Conservation (phyloP, 306 rosid species). For the Begonia masoniana region DNA sequence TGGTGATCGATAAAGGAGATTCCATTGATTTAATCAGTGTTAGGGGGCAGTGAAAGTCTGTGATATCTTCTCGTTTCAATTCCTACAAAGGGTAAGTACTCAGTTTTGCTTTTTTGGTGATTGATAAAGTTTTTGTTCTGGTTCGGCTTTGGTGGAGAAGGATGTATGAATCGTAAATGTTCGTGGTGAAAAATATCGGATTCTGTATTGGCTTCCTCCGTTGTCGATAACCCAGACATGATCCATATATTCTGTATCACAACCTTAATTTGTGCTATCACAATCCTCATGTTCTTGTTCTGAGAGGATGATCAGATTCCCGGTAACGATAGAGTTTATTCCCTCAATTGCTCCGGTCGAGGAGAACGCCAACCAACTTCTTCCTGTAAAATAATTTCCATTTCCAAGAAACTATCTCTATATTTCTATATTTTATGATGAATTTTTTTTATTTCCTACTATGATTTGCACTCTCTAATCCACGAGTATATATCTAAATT, state of each 20-base stretch:
- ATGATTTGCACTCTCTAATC: too few relatives aligned
- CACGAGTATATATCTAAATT: too few relatives aligned
- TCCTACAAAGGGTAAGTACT: too few relatives aligned
- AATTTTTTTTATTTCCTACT: too few relatives aligned
- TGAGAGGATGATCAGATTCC: conserved; percentile 51
- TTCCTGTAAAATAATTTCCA: conserved; percentile 24
- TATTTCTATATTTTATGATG: too few relatives aligned
- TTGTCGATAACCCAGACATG: conserved; percentile 60
- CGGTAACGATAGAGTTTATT: conserved; percentile 50
- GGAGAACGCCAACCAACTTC: conserved; percentile 89
- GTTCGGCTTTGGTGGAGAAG: too few relatives aligned
- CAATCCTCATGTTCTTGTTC: conserved; percentile 77
- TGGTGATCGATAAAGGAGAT: too few relatives aligned
- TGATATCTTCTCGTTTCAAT: conserved; percentile 31
- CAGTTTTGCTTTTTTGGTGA: too few relatives aligned
- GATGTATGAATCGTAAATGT: too few relatives aligned
- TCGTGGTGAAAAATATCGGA: too few relatives aligned
- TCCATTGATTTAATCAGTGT: too few relatives aligned
- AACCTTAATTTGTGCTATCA: conserved; percentile 48
- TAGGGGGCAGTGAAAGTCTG: conserved; percentile 51
- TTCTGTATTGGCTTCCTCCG: conserved; percentile 70
- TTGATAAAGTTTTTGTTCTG: too few relatives aligned
- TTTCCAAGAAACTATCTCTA: neutral
- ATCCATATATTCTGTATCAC: conserved; percentile 68
- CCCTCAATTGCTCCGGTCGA: conserved; percentile 68